These are phyloP conservation scores for Podaxis sp. DNA, from an alignment of 768 basidiomycete species.

Conservation along the genomic window DNA sequence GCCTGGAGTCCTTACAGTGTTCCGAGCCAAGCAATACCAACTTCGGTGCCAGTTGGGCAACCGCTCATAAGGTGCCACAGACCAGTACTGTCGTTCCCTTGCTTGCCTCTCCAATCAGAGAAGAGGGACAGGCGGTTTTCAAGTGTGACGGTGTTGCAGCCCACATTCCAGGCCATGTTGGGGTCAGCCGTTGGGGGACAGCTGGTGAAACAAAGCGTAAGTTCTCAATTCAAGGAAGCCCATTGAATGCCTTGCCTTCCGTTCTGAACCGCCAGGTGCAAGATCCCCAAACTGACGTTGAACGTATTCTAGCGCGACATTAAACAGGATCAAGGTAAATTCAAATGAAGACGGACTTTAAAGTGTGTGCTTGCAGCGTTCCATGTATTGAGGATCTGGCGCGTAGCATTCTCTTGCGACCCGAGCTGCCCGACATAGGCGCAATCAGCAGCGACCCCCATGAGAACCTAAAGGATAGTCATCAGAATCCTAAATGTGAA, in stretches of 20 bases:
- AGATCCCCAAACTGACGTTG: slow-evolving; percentile 82
- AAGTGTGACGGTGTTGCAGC: slow-evolving; percentile 56
- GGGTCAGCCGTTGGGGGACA: slow-evolving; percentile 61
- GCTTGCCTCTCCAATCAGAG: slow-evolving; percentile 76
- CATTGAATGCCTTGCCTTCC: slow-evolving; percentile 34
- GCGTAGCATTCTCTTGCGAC: slow-evolving; percentile 62
- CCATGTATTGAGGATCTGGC: slow-evolving; percentile 74
- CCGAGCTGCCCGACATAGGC: slow-evolving; percentile 68
- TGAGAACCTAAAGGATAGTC: slow-evolving; percentile 46
- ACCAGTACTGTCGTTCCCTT: slow-evolving; percentile 71
- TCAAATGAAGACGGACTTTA: slow-evolving; percentile 40
- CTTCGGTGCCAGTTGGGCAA: slow-evolving; percentile 77
- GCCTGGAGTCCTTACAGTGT: slow-evolving; percentile 49
- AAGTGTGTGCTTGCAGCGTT: slow-evolving; percentile 76
- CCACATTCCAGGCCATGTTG: slow-evolving; percentile 70
- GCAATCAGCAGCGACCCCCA: slow-evolving; percentile 91
- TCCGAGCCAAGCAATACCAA: slow-evolving; percentile 87
- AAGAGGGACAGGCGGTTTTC: slow-evolving; percentile 76
- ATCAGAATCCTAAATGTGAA: slow-evolving; percentile 5
- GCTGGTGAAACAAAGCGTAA: slow-evolving; percentile 26
- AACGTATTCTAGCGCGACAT: slow-evolving; percentile 54
- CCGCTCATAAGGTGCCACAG: slow-evolving; percentile 90
- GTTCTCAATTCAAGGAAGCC: not conserved
- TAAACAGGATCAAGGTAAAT: slow-evolving; percentile 9
- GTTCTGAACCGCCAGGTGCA: slow-evolving; percentile 74